These are phyloP conservation scores for Cardiospermum halicacabum DNA, from an alignment of 345 rosid species.

Conservation along the genomic window DNA sequence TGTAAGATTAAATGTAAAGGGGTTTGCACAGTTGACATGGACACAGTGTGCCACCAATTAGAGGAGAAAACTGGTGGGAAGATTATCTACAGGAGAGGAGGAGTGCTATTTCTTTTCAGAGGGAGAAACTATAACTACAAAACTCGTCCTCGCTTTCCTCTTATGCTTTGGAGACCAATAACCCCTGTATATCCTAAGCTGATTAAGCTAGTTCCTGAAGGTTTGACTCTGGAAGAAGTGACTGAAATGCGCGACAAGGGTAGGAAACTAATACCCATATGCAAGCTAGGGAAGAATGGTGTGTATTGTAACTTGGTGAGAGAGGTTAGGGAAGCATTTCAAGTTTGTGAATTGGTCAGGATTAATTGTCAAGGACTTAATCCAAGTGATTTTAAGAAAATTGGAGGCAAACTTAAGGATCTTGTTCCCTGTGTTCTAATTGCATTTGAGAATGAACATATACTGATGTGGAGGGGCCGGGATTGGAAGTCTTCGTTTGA, in stretches of 20 bases:
- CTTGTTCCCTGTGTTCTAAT: conserved; percentile 83
- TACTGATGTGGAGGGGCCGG: conserved; percentile 83
- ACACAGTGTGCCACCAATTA: conserved; percentile 77
- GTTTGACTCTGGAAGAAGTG: conserved; percentile 65
- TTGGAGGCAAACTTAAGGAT: conserved; percentile 95
- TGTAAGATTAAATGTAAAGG: conserved; percentile 95
- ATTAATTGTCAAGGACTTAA: conserved; percentile 76
- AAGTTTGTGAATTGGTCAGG: conserved; percentile 82
- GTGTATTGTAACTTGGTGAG: conserved; percentile 60
- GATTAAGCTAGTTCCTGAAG: conserved; percentile 62
- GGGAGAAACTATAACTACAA: conserved; percentile 90
- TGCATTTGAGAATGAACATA: conserved; percentile 72
- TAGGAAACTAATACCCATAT: conserved; percentile 59
- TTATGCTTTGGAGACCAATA: conserved; percentile 90
- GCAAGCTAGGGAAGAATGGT: conserved; percentile 89
- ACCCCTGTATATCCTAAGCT: conserved; percentile 80
- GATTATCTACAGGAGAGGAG: conserved; percentile 71
- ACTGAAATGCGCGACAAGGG: conserved; percentile 79
- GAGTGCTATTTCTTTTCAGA: conserved; percentile 72
- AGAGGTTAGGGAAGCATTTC: conserved; percentile 81
- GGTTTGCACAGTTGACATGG: conserved; percentile 94
- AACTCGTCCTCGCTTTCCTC: conserved; percentile 75
- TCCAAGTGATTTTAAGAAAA: conserved; percentile 70
- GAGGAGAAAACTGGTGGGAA: conserved; percentile 96
- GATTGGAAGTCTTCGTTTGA: conserved; percentile 58